Evolutionary conservation across 768 basidiomycete species (phyloP).

Genomic region (Tylopilus subfusipes): DNA sequence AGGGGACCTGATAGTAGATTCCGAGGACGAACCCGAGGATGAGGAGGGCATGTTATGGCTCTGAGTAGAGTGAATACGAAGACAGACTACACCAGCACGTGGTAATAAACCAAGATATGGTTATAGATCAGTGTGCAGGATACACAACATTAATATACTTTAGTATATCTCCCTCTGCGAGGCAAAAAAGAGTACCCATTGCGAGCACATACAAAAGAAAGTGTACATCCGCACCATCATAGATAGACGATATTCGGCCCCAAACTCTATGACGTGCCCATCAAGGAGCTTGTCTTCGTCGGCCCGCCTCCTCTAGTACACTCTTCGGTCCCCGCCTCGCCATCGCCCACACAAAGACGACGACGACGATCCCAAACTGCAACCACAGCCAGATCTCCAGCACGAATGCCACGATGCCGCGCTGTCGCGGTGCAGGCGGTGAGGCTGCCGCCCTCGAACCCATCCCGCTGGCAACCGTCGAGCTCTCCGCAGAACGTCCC

Average conservation of each 20-base stretch:
- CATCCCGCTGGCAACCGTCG: not conserved
- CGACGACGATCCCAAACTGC: conserved; percentile 70
- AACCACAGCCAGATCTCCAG: conserved; percentile 83
- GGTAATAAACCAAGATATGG: not conserved
- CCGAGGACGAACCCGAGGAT: conserved; percentile 33
- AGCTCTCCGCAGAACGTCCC: not conserved
- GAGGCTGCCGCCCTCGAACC: conserved; percentile 13
- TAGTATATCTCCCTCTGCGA: conserved; percentile 15
- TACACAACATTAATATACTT: conserved; percentile 24
- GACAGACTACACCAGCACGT: conserved; percentile 3
- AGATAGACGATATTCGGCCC: not conserved
- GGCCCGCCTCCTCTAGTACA: conserved; percentile 50
- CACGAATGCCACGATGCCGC: conserved; percentile 43
- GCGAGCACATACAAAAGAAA: conserved; percentile 2
- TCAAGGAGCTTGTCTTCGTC: conserved; percentile 23
- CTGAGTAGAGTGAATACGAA: not conserved
- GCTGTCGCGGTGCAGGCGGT: conserved; percentile 24
- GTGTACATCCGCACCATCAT: conserved; percentile 5
- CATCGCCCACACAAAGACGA: conserved; percentile 80
- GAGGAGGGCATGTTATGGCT: conserved; percentile 12
- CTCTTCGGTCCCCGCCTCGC: conserved; percentile 72
- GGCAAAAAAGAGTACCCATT: not conserved
- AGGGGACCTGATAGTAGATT: conserved; percentile 31
- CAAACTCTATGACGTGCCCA: not conserved
- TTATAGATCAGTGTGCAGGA: conserved; percentile 12